Evolutionary conservation across 371 early-diverging fungal species (phyloP).

Genomic region (Apophysomyces elegans): DNA sequence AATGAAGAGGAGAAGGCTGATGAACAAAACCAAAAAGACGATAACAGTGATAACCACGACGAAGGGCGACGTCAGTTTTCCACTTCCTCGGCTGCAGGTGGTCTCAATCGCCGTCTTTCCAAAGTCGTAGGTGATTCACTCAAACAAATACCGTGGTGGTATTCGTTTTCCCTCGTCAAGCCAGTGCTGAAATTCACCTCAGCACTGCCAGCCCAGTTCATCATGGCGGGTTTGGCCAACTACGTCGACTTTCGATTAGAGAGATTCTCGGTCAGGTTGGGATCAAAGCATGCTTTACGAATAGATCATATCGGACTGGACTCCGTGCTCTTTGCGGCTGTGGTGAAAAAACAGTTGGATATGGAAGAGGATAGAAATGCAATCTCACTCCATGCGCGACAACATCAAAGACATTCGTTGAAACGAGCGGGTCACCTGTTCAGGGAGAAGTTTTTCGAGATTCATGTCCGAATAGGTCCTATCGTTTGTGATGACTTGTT

Average conservation of each 20-base stretch:
- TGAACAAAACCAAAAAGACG: too few species aligned
- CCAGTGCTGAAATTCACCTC: conserved; percentile 42
- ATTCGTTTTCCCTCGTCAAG: conserved; percentile 51
- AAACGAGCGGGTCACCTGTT: conserved; percentile 51
- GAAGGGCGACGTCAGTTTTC: background rate
- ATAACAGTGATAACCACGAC: background rate
- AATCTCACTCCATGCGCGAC: conserved; percentile 27
- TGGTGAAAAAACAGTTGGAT: conserved; percentile 14
- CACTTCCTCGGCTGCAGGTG: background rate
- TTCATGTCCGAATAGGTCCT: conserved; percentile 39
- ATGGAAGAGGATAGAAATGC: background rate
- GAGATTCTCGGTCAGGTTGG: conserved; percentile 22
- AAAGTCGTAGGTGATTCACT: conserved; percentile 31
- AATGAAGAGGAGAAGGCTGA: conserved; percentile 12
- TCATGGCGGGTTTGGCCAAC: conserved; percentile 56
- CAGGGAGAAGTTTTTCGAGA: conserved; percentile 53
- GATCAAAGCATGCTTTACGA: conserved; percentile 21
- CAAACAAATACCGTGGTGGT: conserved; percentile 51
- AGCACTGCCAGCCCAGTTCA: conserved; percentile 51
- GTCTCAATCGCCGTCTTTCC: conserved; percentile 34
- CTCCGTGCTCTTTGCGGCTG: conserved; percentile 46
- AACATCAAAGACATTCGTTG: conserved; percentile 48
- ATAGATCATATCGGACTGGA: conserved; percentile 35
- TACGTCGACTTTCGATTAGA: conserved; percentile 48
- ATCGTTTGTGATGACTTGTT: conserved; percentile 30